Evolutionary conservation across 768 basidiomycete genomes (phyloP).

Genomic region (Kwoniella sp.): DNA sequence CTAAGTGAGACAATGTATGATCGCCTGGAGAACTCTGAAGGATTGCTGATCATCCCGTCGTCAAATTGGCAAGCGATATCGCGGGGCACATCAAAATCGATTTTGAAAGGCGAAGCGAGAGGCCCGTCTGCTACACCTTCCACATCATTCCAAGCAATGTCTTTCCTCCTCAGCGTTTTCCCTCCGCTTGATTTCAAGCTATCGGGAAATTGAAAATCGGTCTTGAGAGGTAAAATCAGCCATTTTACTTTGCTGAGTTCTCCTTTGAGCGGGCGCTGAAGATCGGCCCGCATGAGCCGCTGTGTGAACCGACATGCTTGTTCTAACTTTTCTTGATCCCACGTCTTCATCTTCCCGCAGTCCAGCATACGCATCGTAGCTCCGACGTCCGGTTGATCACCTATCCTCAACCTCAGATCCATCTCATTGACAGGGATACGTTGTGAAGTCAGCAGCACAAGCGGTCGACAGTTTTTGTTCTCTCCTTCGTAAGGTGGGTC

Average conservation of each 20-base stretch:
- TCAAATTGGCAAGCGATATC: slow-evolving; percentile 11
- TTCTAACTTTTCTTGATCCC: slow-evolving; percentile 26
- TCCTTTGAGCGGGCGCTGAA: slow-evolving; percentile 20
- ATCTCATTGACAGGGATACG: slow-evolving; percentile 19
- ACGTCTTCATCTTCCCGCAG: slow-evolving; percentile 27
- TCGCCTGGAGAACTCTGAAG: slow-evolving; percentile 32
- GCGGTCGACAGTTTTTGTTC: slow-evolving; percentile 14
- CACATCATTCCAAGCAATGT: slow-evolving; percentile 44
- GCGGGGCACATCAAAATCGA: slow-evolving; percentile 1
- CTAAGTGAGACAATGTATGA: slow-evolving; percentile 23
- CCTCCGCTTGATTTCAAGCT: neutral
- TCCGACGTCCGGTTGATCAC: slow-evolving; percentile 2
- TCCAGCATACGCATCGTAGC: slow-evolving; percentile 18
- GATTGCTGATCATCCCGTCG: slow-evolving; percentile 18
- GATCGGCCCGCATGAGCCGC: slow-evolving; percentile 25
- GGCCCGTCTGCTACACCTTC: slow-evolving; percentile 15
- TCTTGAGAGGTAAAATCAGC: slow-evolving; percentile 36
- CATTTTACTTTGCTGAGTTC: slow-evolving; percentile 20
- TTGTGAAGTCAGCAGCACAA: slow-evolving; percentile 29
- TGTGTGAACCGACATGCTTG: slow-evolving; percentile 26
- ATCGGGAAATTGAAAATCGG: neutral
- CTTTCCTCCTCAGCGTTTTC: slow-evolving; percentile 11
- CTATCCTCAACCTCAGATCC: slow-evolving; percentile 13
- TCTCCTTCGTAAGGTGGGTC: slow-evolving; percentile 6
- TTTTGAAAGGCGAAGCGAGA: slow-evolving; percentile 17